Percentiles rank a stretch among this genome's conserved stretches.
phyloP scores from a whole-genome alignment of 805 yeast genomes.

The Candida piceae region DNA sequence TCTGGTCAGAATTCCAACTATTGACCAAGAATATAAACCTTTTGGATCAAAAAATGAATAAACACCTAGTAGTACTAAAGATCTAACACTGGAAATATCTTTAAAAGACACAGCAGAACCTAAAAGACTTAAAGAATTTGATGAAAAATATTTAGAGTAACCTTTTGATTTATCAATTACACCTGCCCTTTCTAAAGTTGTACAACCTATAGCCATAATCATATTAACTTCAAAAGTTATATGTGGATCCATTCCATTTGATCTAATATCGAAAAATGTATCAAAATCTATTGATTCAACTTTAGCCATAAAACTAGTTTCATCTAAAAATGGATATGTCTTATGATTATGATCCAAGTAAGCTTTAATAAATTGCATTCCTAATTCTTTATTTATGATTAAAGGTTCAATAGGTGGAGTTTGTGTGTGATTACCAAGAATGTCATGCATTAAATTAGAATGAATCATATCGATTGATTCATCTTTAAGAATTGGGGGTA shows the following conservation, averaged over 20 bases:
- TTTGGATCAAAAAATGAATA: conserved; percentile 47
- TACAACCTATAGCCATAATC: conserved; percentile 52
- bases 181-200: conserved; percentile 40
- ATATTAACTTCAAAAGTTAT: conserved; percentile 43
- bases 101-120: conserved; percentile 35
- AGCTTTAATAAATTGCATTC: conserved; percentile 36
- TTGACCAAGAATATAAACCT: conserved; percentile 48
- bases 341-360: conserved; percentile 42
- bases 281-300: conserved; percentile 24
- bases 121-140: conserved; percentile 37
- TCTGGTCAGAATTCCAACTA: conserved; percentile 44
- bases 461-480: conserved; percentile 10
- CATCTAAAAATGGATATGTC: conserved; percentile 40
- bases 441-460: conserved; percentile 8
- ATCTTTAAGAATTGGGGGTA: conserved; percentile 1
- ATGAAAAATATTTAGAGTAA: conserved; percentile 36
- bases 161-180: conserved; percentile 32
- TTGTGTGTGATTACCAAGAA: conserved; percentile 26
- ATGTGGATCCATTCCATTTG: conserved; percentile 21
- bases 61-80: conserved; percentile 40
- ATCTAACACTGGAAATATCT: conserved; percentile 36
- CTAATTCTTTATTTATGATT: conserved; percentile 15
- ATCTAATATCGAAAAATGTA: conserved; percentile 9
- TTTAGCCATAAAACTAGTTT: conserved; percentile 30
- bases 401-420: conserved; percentile 27